These are phyloP conservation scores for Penicillium atrosanguineum DNA, from an alignment of 495 filamentous ascomycete genomes.

Conservation along the genomic window DNA sequence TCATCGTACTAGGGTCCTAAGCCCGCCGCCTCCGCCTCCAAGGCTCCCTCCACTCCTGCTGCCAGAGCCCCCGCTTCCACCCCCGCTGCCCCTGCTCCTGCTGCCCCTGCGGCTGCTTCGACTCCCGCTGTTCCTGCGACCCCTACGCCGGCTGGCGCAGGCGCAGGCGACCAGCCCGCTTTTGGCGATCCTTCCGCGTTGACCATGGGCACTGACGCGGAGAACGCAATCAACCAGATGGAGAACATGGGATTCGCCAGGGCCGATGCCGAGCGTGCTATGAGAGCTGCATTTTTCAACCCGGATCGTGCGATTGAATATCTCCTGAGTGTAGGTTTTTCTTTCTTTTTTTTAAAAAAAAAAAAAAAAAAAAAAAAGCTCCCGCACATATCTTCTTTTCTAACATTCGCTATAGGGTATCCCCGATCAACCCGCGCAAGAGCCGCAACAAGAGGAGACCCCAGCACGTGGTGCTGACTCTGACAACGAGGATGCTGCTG, in stretches of 20 bases:
- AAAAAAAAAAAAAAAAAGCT: no score
- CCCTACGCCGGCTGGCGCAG: conserved; percentile 65
- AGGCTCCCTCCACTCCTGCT: conserved; percentile 58
- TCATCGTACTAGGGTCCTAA: conserved; percentile 58
- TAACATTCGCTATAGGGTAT: conserved; percentile 69
- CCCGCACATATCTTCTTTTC: background rate
- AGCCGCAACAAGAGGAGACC: conserved; percentile 51
- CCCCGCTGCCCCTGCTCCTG: conserved; percentile 63
- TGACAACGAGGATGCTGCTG: conserved; percentile 23
- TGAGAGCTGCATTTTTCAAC: conserved; percentile 95
- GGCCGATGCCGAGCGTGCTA: conserved; percentile 82
- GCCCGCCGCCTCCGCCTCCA: conserved; percentile 55
- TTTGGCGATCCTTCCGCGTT: conserved; percentile 79
- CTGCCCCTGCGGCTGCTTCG: conserved; percentile 54
- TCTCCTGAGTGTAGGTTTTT: conserved; percentile 68
- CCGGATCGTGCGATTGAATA: conserved; percentile 97
- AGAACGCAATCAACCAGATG: conserved; percentile 90
- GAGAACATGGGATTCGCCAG: conserved; percentile 93
- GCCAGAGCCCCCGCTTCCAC: conserved; percentile 44
- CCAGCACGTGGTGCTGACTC: background rate
- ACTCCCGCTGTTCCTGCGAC: conserved; percentile 59
- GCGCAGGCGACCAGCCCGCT: conserved; percentile 38
- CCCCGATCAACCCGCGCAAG: conserved; percentile 74
- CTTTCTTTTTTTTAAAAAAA: background rate
- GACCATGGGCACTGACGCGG: conserved; percentile 76